These are phyloP conservation scores for Pharus latifolius DNA, from an alignment of 176 grass and related monocot genomes.

Conservation along the genomic window DNA sequence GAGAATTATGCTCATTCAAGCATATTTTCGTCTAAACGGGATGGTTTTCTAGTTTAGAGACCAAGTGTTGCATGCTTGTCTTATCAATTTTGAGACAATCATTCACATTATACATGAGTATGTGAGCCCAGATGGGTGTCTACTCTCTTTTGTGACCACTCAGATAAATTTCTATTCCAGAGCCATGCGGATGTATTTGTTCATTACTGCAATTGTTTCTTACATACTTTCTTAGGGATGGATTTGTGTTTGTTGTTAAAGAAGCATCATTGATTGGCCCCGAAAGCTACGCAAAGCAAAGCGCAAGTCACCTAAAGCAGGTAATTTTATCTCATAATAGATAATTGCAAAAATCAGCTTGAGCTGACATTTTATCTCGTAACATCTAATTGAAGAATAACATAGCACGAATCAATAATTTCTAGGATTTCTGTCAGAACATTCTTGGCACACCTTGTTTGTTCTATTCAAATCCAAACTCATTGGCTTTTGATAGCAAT, in stretches of 20 bases:
- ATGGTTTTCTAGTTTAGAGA: too few species aligned
- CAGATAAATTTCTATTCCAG: too few species aligned
- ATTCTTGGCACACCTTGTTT: too few species aligned
- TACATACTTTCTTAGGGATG: constrained; percentile 11
- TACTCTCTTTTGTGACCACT: background rate
- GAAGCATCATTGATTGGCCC: constrained; percentile 40
- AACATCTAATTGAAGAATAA: background rate
- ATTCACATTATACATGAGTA: too few species aligned
- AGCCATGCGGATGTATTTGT: background rate
- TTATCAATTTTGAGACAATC: too few species aligned
- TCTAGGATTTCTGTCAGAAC: background rate
- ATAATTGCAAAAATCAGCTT: background rate
- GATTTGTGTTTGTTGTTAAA: constrained; percentile 42
- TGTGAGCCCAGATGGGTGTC: too few species aligned
- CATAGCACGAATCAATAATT: background rate
- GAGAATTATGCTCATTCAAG: too few species aligned
- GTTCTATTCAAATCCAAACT: too few species aligned
- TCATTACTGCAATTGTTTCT: background rate
- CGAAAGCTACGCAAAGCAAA: constrained; percentile 28
- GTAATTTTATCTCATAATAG: background rate
- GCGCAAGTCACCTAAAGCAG: constrained; percentile 24
- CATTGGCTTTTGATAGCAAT: background rate
- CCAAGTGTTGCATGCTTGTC: too few species aligned
- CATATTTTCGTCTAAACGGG: too few species aligned
- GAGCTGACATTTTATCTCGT: background rate